Conservation (phyloP, 768 basidiomycete genomes). For the Pisolithus tinctorius region DNA sequence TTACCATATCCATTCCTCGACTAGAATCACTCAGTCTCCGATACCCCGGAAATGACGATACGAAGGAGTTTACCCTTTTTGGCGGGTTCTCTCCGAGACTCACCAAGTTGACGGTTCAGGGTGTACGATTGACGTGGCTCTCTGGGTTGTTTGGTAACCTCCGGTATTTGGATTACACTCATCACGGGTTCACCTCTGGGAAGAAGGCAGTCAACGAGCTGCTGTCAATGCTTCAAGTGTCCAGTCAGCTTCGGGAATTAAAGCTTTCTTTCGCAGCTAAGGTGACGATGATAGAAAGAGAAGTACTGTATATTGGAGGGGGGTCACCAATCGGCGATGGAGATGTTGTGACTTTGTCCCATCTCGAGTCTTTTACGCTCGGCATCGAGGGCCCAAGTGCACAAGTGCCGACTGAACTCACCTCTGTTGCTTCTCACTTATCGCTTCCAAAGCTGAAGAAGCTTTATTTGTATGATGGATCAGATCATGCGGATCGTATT, state of each 20-base stretch:
- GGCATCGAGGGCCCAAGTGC: constrained; percentile 48
- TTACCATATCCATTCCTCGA: constrained; percentile 31
- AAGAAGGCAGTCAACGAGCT: constrained; percentile 52
- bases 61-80: constrained; percentile 62
- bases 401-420: constrained; percentile 58
- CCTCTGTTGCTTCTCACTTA: constrained; percentile 44
- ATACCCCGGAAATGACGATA: constrained; percentile 61
- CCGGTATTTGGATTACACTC: constrained; percentile 61
- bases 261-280: constrained; percentile 47
- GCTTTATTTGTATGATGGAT: constrained; percentile 44
- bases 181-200: constrained; percentile 60
- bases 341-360: constrained; percentile 35
- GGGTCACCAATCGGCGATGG: constrained; percentile 21
- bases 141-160: constrained; percentile 58
- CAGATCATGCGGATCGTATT: constrained; percentile 7
- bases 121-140: constrained; percentile 56
- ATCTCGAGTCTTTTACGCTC: constrained; percentile 42
- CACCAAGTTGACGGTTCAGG: constrained; percentile 50
- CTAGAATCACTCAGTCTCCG: constrained; percentile 53
- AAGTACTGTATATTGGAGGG: constrained; percentile 10
- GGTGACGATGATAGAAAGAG: constrained; percentile 7
- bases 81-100: constrained; percentile 54
- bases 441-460: constrained; percentile 41
- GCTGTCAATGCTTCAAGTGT: constrained; percentile 50
- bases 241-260: constrained; percentile 45